Evolutionary conservation across 2,329 filamentous ascomycete species (phyloP).

Genomic region (Paraconiothyrium brasiliense): DNA sequence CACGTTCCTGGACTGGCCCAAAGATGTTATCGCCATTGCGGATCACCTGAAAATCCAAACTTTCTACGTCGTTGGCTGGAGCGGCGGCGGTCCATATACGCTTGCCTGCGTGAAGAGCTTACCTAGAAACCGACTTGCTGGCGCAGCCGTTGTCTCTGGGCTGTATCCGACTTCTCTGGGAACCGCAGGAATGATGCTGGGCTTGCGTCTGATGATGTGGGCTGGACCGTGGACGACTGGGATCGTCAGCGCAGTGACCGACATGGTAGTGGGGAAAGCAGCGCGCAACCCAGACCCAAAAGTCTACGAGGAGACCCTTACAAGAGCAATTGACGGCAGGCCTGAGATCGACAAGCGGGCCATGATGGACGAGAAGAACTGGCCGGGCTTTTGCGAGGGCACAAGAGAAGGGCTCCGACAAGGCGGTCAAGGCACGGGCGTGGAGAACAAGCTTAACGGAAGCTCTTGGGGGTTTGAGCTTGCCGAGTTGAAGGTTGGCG

Average conservation of each 20-base stretch:
- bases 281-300: slow-evolving; percentile 36
- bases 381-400: slow-evolving; percentile 36
- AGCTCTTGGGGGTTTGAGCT: slow-evolving; percentile 47
- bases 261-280: slow-evolving; percentile 37
- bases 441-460: slow-evolving; percentile 41
- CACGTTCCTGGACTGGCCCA: slow-evolving; percentile 53
- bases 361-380: slow-evolving; percentile 32
- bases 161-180: slow-evolving; percentile 38
- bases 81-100: slow-evolving; percentile 59
- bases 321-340: slow-evolving; percentile 31
- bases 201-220: slow-evolving; percentile 34
- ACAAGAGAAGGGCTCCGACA: slow-evolving; percentile 37
- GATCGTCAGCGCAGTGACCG: slow-evolving; percentile 29
- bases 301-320: slow-evolving; percentile 37
- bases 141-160: slow-evolving; percentile 36
- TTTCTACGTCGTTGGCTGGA: slow-evolving; percentile 57
- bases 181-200: slow-evolving; percentile 38
- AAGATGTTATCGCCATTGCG: slow-evolving; percentile 54
- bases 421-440: slow-evolving; percentile 37
- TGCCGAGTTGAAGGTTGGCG: slow-evolving; percentile 33
- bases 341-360: slow-evolving; percentile 32
- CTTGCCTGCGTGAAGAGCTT: slow-evolving; percentile 57
- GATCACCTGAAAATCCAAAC: slow-evolving; percentile 51
- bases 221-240: slow-evolving; percentile 38
- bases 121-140: slow-evolving; percentile 38